phyloP scores from a whole-genome alignment of 1,284 basidiomycete genomes.

The Ustilago sp. region DNA sequence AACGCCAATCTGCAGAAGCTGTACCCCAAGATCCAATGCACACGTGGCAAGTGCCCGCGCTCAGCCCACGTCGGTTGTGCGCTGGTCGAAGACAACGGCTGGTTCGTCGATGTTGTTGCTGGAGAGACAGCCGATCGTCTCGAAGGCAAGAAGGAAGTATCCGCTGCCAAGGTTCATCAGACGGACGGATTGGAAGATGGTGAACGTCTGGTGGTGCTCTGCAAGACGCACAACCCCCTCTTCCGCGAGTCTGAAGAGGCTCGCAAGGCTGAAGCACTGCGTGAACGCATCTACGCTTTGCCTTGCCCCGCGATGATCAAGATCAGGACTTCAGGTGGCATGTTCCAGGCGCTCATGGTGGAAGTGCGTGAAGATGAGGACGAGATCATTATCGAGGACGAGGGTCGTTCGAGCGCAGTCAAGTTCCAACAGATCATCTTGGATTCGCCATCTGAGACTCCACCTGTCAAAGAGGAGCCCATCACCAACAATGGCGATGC shows the following conservation, averaged over 20 bases:
- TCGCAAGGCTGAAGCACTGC: slow-evolving; percentile 47
- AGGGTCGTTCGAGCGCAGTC: slow-evolving; percentile 45
- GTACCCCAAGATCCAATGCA: slow-evolving; percentile 93
- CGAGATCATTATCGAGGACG: slow-evolving; percentile 51
- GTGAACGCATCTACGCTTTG: slow-evolving; percentile 41
- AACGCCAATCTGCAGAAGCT: slow-evolving; percentile 78
- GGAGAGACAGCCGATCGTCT: slow-evolving; percentile 56
- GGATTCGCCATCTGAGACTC: slow-evolving; percentile 11
- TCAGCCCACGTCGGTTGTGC: slow-evolving; percentile 96
- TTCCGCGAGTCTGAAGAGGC: slow-evolving; percentile 51
- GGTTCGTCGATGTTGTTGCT: slow-evolving; percentile 60
- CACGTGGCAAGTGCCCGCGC: slow-evolving; percentile 89
- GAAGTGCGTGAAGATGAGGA: slow-evolving; percentile 43
- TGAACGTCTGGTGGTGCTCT: slow-evolving; percentile 65
- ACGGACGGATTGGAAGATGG: slow-evolving; percentile 24
- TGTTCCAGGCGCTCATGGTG: slow-evolving; percentile 52
- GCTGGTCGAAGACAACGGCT: slow-evolving; percentile 59
- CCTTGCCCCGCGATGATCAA: slow-evolving; percentile 38
- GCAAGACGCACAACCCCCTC: slow-evolving; percentile 65
- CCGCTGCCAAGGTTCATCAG: slow-evolving; percentile 4
- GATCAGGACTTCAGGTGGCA: slow-evolving; percentile 52
- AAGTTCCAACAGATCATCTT: slow-evolving; percentile 50
- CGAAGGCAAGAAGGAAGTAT: slow-evolving; percentile 50
- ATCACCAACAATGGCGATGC: neutral
- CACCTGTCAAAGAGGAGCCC: slow-evolving; percentile 23